Evolutionary conservation across 2,329 filamentous ascomycete genomes (phyloP), one percentile per base, ranked within the genome.

Genomic region (Beauveria medogensis): DNA sequence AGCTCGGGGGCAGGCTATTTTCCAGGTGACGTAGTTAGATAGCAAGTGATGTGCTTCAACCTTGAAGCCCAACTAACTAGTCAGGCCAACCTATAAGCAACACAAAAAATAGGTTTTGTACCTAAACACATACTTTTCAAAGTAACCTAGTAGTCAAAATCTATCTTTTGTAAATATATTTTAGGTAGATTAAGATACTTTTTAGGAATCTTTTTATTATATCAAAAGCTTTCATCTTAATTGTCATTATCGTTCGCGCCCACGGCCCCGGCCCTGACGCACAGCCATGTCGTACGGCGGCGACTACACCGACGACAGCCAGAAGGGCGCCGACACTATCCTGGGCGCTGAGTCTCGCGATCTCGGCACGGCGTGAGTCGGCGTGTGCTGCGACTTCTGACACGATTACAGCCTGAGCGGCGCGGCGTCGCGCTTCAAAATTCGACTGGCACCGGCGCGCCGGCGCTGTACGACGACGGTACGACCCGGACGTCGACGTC

Each of bases 401-500:
- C 82, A 82, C 63, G 76, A 82, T 34, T 81, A 77, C 46, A 81
- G 78, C 61, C 66, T 83, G 4, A 75, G 73, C 0, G 71, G 71
- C 1, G 70, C 70, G 0, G 56, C 71, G 16, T 53, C 64, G 2
- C 70, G 73, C 6, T 82, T 75, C 5, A 80, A 80, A 81, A 0
- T 79, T 83, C 68, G 79, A 83, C 63, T 72, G 80, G 63, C 68
- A 72, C 10, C 74, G 75, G 9, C 0, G 61, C 62, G 0, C 62
- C 80, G 18, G 78, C 75, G 0, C 67, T 82, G 53, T 83, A 78
- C 60, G 84, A 86, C 64, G 79, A 84, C 26, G 84, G 84, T 4
- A 75, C 75, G 16, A 52, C 56, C 20, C 77, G 72, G 6, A 76
- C 72, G 61, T 78, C 83, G 57, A 78, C 73, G 1, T 81, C 80